Evolutionary conservation across 176 grass and related monocot species (phyloP), one percentile per base, ranked within the genome.

Genomic region (Rhynchospora pubera): DNA sequence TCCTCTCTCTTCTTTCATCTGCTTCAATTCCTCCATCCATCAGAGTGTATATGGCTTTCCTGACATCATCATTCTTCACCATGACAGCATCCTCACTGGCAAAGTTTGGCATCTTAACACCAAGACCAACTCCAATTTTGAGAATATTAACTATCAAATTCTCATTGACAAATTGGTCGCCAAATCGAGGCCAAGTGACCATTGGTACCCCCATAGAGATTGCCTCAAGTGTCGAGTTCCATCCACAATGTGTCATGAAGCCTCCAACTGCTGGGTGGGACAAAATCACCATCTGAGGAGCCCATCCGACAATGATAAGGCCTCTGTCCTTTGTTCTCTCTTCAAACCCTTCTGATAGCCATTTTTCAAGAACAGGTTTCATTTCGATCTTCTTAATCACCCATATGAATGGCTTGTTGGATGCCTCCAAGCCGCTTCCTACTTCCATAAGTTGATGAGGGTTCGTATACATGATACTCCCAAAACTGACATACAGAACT

Each of bases 241-340:
- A 91, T 8, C 91, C 91, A 74, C 91, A 93, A 82, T 87, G 89
- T 5, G 84, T 88, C 57, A 91, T 48, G 53, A 93, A 93, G 1
- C 89, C 86, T 7, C 91, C 82, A 50, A 87, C 70, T 4, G 89
- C 75, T n/a, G n/a, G 84, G 69, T 93, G 88, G 1, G 84, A 74
- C 13, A 93, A 87, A 79, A 93, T 91, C n/a, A 85, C 68, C 81
- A 91, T 78, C 86, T 93, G 86, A 19, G 88, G 88, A 24, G 81
- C 91, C 91, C 91, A 93, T 21, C 91, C 88, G 0, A 57, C 26
- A 14, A 93, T 28, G 6, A 90, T 81, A 21, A 88, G 88, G 6
- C 80, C 91, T 34, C 83, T 86, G 39, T 80, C 58, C 34, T 14
- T 2, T 44, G 83, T 84, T 55, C 88, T 62, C 58, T 81, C 85